These are phyloP conservation scores for Ophiostoma himal-ulmi DNA, from an alignment of 2,329 filamentous ascomycete species.

Conservation along the genomic window DNA sequence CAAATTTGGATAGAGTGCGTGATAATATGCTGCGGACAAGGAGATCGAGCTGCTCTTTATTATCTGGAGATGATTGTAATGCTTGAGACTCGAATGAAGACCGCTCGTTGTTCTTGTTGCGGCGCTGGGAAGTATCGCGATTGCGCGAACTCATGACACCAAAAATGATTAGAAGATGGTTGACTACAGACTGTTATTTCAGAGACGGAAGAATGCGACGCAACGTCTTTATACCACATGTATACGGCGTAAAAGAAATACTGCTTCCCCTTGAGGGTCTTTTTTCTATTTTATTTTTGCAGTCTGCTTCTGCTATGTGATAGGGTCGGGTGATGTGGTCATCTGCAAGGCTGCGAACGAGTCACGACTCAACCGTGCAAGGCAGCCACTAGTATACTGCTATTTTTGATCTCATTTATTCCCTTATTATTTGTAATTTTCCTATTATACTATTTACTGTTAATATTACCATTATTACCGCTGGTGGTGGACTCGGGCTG, in stretches of 20 bases:
- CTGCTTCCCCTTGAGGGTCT: not conserved
- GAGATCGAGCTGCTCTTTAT: conserved; percentile 14
- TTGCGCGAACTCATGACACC: not conserved
- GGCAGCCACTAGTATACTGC: conserved; percentile 1
- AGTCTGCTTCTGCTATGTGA: not conserved
- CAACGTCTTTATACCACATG: not conserved
- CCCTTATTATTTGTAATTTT: not conserved
- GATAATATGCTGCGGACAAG: conserved; percentile 14
- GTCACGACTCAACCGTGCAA: not conserved
- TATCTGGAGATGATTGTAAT: not conserved
- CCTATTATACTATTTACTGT: not conserved
- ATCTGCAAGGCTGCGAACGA: conserved; percentile 1
- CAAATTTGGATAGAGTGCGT: conserved; percentile 4
- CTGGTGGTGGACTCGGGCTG: not conserved
- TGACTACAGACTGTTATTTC: not conserved
- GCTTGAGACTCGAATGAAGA: not conserved
- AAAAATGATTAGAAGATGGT: not conserved
- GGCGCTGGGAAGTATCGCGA: not conserved
- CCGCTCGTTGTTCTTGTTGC: not conserved
- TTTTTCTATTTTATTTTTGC: not conserved
- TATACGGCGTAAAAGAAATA: not conserved
- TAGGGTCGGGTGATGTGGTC: conserved; percentile 7
- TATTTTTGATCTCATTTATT: not conserved
- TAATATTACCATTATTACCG: not conserved
- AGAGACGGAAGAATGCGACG: not conserved